Conservation (phyloP, 306 rosid genomes). For the Cucumis melo region DNA sequence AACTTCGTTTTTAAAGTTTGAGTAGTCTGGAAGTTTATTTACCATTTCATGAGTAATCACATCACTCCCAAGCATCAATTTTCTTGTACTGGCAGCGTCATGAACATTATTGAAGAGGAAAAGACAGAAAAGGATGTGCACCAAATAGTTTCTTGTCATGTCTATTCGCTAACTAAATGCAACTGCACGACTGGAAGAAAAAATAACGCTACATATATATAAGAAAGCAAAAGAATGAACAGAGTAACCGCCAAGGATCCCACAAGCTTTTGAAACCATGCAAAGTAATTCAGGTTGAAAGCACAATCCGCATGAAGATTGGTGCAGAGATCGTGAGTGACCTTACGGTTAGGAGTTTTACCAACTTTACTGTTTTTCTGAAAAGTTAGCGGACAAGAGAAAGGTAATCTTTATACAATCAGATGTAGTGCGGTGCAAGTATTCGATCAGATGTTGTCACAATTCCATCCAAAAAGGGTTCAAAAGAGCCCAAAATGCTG, state of each 20-base stretch:
- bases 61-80: slow-evolving; percentile 8
- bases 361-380: not conserved
- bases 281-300: not conserved
- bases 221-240: not conserved
- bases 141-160: slow-evolving; percentile 18
- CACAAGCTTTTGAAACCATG: not conserved
- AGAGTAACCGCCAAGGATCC: not conserved
- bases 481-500: not conserved
- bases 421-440: not conserved
- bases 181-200: not conserved
- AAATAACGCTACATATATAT: not conserved
- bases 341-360: not conserved
- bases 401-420: not conserved
- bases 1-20: not conserved
- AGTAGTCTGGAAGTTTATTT: not conserved
- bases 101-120: slow-evolving; percentile 2
- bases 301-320: not conserved
- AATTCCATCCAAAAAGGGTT: not conserved
- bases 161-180: not conserved
- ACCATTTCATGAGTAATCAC: not conserved
- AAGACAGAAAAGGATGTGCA: slow-evolving; percentile 3
- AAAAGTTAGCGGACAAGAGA: not conserved
- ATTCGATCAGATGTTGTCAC: not conserved
- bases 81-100: slow-evolving; percentile 15
- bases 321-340: not conserved